Evolutionary conservation across 768 basidiomycete species (phyloP), one percentile per base, ranked within the genome.

Genomic region (Mycena olivaceomarginata): DNA sequence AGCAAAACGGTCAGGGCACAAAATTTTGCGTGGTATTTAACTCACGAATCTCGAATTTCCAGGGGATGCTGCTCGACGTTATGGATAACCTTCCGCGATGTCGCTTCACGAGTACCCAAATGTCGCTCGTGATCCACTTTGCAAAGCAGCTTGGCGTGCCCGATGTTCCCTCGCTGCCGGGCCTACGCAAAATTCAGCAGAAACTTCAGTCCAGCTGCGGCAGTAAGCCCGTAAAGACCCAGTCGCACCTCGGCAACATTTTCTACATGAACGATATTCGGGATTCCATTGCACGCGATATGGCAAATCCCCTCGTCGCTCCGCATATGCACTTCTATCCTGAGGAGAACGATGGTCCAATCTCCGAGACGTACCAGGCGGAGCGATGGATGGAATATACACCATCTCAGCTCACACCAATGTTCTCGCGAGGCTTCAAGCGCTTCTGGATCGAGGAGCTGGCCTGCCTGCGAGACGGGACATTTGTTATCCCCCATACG

Each of bases 361-460:
- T 77, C 37, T 76, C 80, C 18, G 74, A 80, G 46, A 46, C 60
- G 4, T 79, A 74, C 67, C 80, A 80, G 43, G 78, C 71, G 7
- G 68, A 70, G 43, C 75, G 72, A 8, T 77, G 75, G 79, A 63
- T 43, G 68, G 74, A 45, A 45, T 45, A 45, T 45, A 45, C 43
- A 45, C 43, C 43, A 45, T 45, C 43, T 13, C 13, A 45, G 69
- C 57, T 76, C 7, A 77, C 79, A 22, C 77, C 79, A 6, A 80
- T 80, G 79, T 77, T 53, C 41, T 56, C 60, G 11, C 16, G 62
- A 9, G 79, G 79, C 2, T 31, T 59, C 20, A 70, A 77, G 45
- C 74, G 73, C 11, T 80, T 71, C 63, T 80, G 76, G 66, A 59
- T 76, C 12, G 64, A 80, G n/a, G 77, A 80, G 74, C 39, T 80